Percentiles rank a stretch among this genome's conserved stretches.
phyloP scores from a whole-genome alignment of 1,139 yeast genomes.

The Sporopachydermia cereana region DNA sequence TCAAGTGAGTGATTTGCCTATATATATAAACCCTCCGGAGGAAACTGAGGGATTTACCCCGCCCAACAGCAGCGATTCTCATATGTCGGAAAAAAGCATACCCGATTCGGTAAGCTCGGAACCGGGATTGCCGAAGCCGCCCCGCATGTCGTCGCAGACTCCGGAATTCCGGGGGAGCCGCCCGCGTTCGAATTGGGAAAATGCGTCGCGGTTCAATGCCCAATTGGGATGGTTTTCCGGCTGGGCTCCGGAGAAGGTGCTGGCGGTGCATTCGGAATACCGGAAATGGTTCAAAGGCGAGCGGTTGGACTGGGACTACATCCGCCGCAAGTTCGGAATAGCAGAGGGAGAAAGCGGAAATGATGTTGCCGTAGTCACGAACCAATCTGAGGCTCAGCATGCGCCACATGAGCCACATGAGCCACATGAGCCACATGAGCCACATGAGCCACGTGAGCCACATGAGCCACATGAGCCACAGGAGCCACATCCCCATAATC shows the following conservation, averaged over 20 bases:
- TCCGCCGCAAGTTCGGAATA: no score
- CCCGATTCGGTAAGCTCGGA: conserved; percentile 8
- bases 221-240: conserved; percentile 69
- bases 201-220: conserved; percentile 44
- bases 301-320: neutral
- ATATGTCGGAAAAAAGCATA: conserved; percentile 14
- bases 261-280: conserved; percentile 11
- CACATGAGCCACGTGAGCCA: no score
- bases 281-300: conserved; percentile 16
- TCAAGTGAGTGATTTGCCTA: conserved; percentile 56
- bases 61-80: conserved; percentile 10
- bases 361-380: conserved; percentile 18
- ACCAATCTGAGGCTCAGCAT: conserved; percentile 33
- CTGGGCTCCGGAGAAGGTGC: conserved; percentile 44
- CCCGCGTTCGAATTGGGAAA: conserved; percentile 19
- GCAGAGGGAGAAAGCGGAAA: conserved; percentile 9
- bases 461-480: no score
- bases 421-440: no score
- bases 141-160: conserved; percentile 5
- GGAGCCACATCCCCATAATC: no score
- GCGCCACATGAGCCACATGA: no score
- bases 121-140: conserved; percentile 14
- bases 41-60: conserved; percentile 11
- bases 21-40: conserved; percentile 18
- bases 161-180: no score